A percentile compares a stretch with the other conserved stretches of the same genome.
These are phyloP conservation scores for Trichopus zeylanicus DNA, from an alignment of 116 monocot genomes.

Conservation along the genomic window DNA sequence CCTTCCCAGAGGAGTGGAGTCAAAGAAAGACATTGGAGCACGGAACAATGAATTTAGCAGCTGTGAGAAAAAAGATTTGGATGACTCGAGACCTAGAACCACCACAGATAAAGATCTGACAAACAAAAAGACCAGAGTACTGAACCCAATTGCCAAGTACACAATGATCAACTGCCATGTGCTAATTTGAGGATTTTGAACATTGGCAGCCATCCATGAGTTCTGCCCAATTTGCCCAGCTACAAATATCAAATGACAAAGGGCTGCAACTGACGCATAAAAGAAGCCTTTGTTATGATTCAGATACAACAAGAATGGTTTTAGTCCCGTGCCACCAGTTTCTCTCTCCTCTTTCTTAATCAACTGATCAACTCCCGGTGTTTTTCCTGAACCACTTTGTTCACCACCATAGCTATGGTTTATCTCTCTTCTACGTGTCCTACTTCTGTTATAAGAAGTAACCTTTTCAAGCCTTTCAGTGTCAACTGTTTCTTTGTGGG, in stretches of 20 bases:
- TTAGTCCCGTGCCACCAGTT: slow-evolving; percentile 54
- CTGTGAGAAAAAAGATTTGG: slow-evolving; percentile 67
- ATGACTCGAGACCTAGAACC: slow-evolving; percentile 57
- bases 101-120: slow-evolving; percentile 48
- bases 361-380: slow-evolving; percentile 40
- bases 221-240: slow-evolving; percentile 75
- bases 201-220: slow-evolving; percentile 88
- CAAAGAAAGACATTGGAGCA: slow-evolving; percentile 84
- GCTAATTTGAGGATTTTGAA: slow-evolving; percentile 67
- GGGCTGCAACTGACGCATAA: slow-evolving; percentile 23
- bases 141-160: slow-evolving; percentile 56
- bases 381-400: slow-evolving; percentile 8
- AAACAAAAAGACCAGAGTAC: slow-evolving; percentile 45
- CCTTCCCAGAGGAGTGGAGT: slow-evolving; percentile 81
- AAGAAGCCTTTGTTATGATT: slow-evolving; percentile 70
- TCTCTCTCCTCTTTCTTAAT: slow-evolving; percentile 88
- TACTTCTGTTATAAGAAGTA: slow-evolving; percentile 5
- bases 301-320: slow-evolving; percentile 70
- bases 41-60: slow-evolving; percentile 62
- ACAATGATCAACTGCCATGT: slow-evolving; percentile 50
- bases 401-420: slow-evolving; percentile 4
- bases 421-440: slow-evolving; percentile 19
- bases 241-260: slow-evolving; percentile 57
- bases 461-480: slow-evolving; percentile 25
- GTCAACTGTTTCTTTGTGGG: slow-evolving; percentile 57